Evolutionary conservation across 2,329 filamentous ascomycete species (phyloP), one percentile per base, ranked within the genome.

Genomic region (Dactylonectria macrodidyma): DNA sequence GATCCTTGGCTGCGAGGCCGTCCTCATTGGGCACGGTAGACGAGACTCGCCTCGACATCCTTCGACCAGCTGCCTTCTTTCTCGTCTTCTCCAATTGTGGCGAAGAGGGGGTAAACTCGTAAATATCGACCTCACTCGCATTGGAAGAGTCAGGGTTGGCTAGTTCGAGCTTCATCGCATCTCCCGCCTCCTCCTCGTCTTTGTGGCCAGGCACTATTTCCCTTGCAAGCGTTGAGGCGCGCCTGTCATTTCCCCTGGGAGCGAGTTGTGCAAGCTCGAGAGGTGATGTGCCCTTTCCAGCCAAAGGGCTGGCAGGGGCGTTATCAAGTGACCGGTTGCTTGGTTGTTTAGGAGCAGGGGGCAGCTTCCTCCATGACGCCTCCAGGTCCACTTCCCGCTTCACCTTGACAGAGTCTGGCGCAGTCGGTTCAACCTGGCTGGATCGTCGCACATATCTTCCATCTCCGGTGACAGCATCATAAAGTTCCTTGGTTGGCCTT

Each of bases 401-500:
- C 12, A 79, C 59, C 41, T 73, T 76, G 52, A 61, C 52, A 3
- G 72, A 69, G 14, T 79, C 80, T 4, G 75, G 67, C 11, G 68
- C 68, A 38, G 62, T 19, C 33, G 73, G 71, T 12, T 80, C 80
- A 47, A 66, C 75, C 51, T 74, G 81, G 68, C 83, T 86, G 26
- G 79, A 81, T 61, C 83, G 80, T 57, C 84, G 77, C 71, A 85
- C 65, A 66, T 86, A 84, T 75, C 87, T 90, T 36, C 86, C 87
- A 72, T 92, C 88, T n/a, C 88, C 90, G 11, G 87, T 81, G 14
- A 95, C 93, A 1, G 93, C 93, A 78, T 95, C 92, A 41, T 92
- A 88, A 10, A 95, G 81, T 71, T 93, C 90, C 77, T 93, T 93
- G 1, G 91, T 93, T 24, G 93, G 93, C 66, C 93, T 88, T 66